Evolutionary conservation across 768 basidiomycete species (phyloP), one percentile per base, ranked within the genome.

Genomic region (Sistotremastrum suecicum): DNA sequence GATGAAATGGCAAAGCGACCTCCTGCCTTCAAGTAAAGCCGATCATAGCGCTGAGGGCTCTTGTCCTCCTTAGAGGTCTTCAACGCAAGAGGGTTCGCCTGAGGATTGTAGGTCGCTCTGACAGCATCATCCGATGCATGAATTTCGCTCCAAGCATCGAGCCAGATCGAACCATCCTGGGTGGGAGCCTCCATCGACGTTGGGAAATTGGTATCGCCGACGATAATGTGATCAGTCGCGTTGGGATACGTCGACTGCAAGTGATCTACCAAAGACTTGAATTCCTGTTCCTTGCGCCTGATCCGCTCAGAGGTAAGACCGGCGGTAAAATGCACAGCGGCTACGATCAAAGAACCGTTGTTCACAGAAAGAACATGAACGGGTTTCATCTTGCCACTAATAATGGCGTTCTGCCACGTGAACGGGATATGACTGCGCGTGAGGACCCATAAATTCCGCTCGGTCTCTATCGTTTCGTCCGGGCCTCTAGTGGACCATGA

Each of bases 181-280:
- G 49, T 29, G 28, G 44, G 39, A 20, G 46, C 39, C 29, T 49
- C 35, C 7, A 28, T 34, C 11, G 20, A 20, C 20, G 38, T 11
- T 35, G 55, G 54, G 34, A 48, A 42, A 39, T 56, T 56, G 12
- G 44, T 46, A 40, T 56, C 55, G 2, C 55, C 55, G 12, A 47
- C 44, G 29, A 56, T 37, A 12, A 56, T 43, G 50, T 45, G 51
- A 32, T 53, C 52, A 34, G 48, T 20, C 20, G 20, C 50, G 29
- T 44, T 37, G 12, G 43, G 37, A 37, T 49, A 42, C 8, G 41
- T 29, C 10, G 32, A 37, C 3, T 43, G 32, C 10, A 56, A 43
- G 41, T 53, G 40, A 2, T 33, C 3, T 4, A 53, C 9, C 32
- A 55, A 38, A 12, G 43, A 34, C 3, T 37, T 34, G 32, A 56